These are phyloP conservation scores for Suillus bovinus DNA, from an alignment of 768 basidiomycete species.

Conservation along the genomic window DNA sequence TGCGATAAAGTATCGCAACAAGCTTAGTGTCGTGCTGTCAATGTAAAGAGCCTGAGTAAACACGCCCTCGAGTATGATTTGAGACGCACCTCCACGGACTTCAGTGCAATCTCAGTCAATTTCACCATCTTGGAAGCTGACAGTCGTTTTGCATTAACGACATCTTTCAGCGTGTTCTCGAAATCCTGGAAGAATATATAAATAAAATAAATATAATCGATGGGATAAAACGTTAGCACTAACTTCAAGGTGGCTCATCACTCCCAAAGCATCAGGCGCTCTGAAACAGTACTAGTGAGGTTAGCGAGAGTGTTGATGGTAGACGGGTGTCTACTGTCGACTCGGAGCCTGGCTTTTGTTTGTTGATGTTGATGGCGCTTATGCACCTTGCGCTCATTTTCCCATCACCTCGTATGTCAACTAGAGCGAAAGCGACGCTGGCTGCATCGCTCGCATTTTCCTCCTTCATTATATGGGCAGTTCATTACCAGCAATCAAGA, in stretches of 20 bases:
- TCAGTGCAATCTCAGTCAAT: slow-evolving; percentile 76
- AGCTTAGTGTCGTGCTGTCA: slow-evolving; percentile 80
- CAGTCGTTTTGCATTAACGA: slow-evolving; percentile 79
- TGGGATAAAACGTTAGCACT: slow-evolving; percentile 5
- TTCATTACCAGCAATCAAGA: slow-evolving; percentile 82
- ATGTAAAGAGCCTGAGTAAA: slow-evolving; percentile 3
- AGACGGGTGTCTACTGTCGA: slow-evolving; percentile 2
- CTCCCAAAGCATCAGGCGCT: slow-evolving; percentile 20
- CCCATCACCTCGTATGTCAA: slow-evolving; percentile 46
- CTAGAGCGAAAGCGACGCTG: slow-evolving; percentile 76
- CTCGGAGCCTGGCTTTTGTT: slow-evolving; percentile 31
- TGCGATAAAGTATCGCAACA: slow-evolving; percentile 85
- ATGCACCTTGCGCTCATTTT: slow-evolving; percentile 4
- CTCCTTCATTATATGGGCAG: slow-evolving; percentile 79
- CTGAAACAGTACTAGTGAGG: slow-evolving; percentile 12
- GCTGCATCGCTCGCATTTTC: slow-evolving; percentile 62
- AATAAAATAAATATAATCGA: slow-evolving; percentile 14
- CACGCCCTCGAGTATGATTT: not conserved
- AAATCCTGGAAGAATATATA: slow-evolving; percentile 58
- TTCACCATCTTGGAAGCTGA: slow-evolving; percentile 84
- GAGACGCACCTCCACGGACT: slow-evolving; percentile 68
- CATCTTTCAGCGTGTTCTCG: slow-evolving; percentile 75
- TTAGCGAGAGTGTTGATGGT: slow-evolving; percentile 2
- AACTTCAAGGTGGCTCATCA: slow-evolving; percentile 47
- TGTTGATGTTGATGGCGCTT: slow-evolving; percentile 37